Evolutionary conservation across 805 yeast genomes (phyloP).

Genomic region (Candida insectorum): DNA sequence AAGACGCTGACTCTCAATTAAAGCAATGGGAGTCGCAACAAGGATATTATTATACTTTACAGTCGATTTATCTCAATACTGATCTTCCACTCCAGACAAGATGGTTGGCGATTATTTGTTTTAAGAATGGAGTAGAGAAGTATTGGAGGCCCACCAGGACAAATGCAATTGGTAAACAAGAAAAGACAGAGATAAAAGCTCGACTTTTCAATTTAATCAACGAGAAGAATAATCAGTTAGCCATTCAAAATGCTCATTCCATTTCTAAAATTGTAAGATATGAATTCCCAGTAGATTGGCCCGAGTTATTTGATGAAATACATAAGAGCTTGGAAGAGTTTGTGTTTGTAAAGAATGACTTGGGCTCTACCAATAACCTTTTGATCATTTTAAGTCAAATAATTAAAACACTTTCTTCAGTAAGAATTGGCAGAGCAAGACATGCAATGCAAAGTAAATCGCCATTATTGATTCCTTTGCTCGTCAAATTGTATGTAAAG

Average conservation of each 20-base stretch:
- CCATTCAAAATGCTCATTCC: slow-evolving; percentile 83
- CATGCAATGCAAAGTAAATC: slow-evolving; percentile 73
- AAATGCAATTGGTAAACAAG: slow-evolving; percentile 54
- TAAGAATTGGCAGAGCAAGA: slow-evolving; percentile 79
- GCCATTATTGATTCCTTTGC: slow-evolving; percentile 56
- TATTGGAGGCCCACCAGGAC: slow-evolving; percentile 75
- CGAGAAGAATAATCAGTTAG: slow-evolving; percentile 71
- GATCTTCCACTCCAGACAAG: slow-evolving; percentile 62
- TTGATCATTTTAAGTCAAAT: slow-evolving; percentile 72
- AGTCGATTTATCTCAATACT: slow-evolving; percentile 55
- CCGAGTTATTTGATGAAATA: slow-evolving; percentile 66
- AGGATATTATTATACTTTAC: slow-evolving; percentile 57
- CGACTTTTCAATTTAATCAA: slow-evolving; percentile 57
- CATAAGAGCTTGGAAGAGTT: slow-evolving; percentile 43
- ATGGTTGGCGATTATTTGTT: slow-evolving; percentile 84
- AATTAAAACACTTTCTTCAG: slow-evolving; percentile 68
- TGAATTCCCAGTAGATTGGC: slow-evolving; percentile 91
- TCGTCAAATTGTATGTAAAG: slow-evolving; percentile 56
- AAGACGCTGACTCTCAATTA: slow-evolving; percentile 65
- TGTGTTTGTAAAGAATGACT: slow-evolving; percentile 37
- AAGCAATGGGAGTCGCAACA: slow-evolving; percentile 64
- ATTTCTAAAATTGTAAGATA: slow-evolving; percentile 72
- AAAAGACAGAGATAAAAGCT: slow-evolving; percentile 59
- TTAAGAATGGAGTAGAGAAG: slow-evolving; percentile 83
- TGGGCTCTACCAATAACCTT: slow-evolving; percentile 57